These are phyloP conservation scores for Calonectria henricotiae DNA, from an alignment of 2,329 filamentous ascomycete species.

Conservation along the genomic window DNA sequence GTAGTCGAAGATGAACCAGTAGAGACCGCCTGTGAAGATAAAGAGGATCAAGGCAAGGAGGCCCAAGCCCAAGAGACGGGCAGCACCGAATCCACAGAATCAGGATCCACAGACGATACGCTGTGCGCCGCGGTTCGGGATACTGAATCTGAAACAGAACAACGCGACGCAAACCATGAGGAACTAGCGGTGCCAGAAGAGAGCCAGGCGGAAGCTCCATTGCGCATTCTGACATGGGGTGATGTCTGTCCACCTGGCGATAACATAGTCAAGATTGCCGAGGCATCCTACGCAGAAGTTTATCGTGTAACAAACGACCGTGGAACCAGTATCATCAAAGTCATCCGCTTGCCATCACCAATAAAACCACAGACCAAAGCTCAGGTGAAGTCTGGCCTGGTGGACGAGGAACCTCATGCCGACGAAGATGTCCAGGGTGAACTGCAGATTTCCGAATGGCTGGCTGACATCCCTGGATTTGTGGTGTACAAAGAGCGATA, in stretches of 20 bases:
- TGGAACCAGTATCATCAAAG: conserved; percentile 77
- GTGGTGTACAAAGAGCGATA: conserved; percentile 78
- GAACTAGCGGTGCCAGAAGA: conserved; percentile 38
- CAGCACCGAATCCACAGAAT: too few species aligned
- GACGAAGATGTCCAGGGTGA: conserved; percentile 73
- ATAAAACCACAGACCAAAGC: conserved; percentile 73
- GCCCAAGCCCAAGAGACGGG: neutral
- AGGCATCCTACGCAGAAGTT: conserved; percentile 78
- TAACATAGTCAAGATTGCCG: conserved; percentile 75
- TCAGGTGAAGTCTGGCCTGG: conserved; percentile 69
- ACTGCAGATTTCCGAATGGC: conserved; percentile 75
- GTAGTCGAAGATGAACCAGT: conserved; percentile 36
- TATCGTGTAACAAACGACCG: conserved; percentile 74
- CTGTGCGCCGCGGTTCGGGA: conserved; percentile 18
- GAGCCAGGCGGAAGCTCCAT: conserved; percentile 43
- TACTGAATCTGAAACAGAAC: neutral
- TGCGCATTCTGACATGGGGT: conserved; percentile 70
- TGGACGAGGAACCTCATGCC: conserved; percentile 73
- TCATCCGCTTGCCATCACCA: conserved; percentile 73
- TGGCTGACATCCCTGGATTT: conserved; percentile 77
- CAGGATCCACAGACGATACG: conserved; percentile 14
- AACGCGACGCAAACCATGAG: conserved; percentile 14
- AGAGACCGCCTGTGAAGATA: conserved; percentile 30
- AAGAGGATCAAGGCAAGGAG: neutral
- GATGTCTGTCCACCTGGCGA: conserved; percentile 71